phyloP scores from a whole-genome alignment of 2,329 filamentous ascomycete species.

The Tricladium varicosporioides region DNA sequence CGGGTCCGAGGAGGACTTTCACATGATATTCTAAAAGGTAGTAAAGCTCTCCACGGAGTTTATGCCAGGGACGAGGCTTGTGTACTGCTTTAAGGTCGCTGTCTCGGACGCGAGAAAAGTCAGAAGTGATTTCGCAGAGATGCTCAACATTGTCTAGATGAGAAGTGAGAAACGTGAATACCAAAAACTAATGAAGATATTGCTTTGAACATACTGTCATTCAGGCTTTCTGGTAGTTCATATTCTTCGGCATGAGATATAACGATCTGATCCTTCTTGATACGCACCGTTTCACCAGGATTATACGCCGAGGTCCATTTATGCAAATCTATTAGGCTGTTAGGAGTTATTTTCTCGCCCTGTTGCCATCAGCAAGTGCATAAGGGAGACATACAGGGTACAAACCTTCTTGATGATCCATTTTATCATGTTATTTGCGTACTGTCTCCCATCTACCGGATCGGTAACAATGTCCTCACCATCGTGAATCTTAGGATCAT shows the following conservation, averaged over 20 bases:
- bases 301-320: not conserved
- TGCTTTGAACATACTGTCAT: not conserved
- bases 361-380: not conserved
- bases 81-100: not conserved
- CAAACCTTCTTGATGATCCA: constrained; percentile 41
- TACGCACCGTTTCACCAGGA: not conserved
- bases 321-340: not conserved
- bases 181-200: too few relatives aligned
- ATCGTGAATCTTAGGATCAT: constrained; percentile 36
- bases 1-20: constrained; percentile 3
- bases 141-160: not conserved
- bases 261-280: not conserved
- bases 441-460: constrained; percentile 34
- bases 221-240: not conserved
- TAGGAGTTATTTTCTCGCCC: not conserved
- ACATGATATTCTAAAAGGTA: constrained; percentile 1
- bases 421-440: constrained; percentile 41
- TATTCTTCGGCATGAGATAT: not conserved
- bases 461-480: constrained; percentile 38
- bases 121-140: constrained; percentile 3
- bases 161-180: not conserved
- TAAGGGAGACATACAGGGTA: not conserved
- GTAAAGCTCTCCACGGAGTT: not conserved
- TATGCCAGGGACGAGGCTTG: constrained; percentile 1
- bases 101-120: not conserved